phyloP scores from a whole-genome alignment of 495 filamentous ascomycete genomes.

The Hypomontagnella monticulosa region DNA sequence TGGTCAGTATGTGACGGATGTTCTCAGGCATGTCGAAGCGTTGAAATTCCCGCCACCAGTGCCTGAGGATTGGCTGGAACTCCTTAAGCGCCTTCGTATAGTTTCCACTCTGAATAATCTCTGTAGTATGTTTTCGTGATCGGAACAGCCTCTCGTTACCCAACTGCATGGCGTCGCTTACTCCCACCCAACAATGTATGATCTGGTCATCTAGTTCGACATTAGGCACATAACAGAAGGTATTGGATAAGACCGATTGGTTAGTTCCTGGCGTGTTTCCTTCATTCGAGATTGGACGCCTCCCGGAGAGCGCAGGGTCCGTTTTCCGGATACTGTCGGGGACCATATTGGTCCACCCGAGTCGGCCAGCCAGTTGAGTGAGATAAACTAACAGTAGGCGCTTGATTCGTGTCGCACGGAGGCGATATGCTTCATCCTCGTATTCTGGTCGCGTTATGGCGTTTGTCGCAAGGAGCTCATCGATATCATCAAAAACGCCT shows the following conservation, averaged over 20 bases:
- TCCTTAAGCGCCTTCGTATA: conserved; percentile 83
- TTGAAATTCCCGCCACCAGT: conserved; percentile 81
- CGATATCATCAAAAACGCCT: conserved; percentile 90
- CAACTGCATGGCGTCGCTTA: conserved; percentile 87
- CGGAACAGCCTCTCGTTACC: conserved; percentile 87
- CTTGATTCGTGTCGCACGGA: conserved; percentile 82
- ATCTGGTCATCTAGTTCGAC: conserved; percentile 76
- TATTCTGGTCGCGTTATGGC: conserved; percentile 67
- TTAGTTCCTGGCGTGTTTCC: conserved; percentile 65
- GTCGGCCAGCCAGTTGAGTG: conserved; percentile 87
- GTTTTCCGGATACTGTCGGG: conserved; percentile 67
- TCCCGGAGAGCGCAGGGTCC: conserved; percentile 56
- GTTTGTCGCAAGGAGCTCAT: conserved; percentile 63
- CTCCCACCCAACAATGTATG: conserved; percentile 89
- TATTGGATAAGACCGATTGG: conserved; percentile 59
- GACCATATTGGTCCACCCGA: conserved; percentile 95
- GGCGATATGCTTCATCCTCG: conserved; percentile 76
- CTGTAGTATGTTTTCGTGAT: conserved; percentile 82
- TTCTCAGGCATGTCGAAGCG: conserved; percentile 73
- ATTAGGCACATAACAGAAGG: conserved; percentile 67
- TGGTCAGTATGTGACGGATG: conserved; percentile 83
- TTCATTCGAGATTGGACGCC: conserved; percentile 57
- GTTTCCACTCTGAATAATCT: conserved; percentile 82
- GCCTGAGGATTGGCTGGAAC: conserved; percentile 77
- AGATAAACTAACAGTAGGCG: conserved; percentile 87